Evolutionary conservation across 2,329 filamentous ascomycete species (phyloP), one percentile per base, ranked within the genome.

Genomic region (Tricladium varicosporioides): DNA sequence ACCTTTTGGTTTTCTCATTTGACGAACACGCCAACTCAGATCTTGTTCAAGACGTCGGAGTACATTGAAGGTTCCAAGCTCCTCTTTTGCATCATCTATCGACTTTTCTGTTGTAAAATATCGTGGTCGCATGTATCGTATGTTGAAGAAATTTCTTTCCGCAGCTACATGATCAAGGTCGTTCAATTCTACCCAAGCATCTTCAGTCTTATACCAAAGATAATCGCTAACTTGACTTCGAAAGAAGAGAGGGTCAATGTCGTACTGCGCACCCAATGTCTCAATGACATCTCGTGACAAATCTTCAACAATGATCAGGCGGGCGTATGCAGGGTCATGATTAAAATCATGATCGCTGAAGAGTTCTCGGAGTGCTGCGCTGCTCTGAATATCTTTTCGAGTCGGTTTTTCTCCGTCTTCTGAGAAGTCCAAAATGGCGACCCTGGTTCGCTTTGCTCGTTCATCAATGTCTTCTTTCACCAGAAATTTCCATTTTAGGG

Each of bases 261-360:
- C 49, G 48, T 51, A 51, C 31, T 52, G 42, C 9, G 42, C 27
- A 33, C 48, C 49, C 2, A 52, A 42, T 5, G 49, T 18, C 15
- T 52, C 48, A 16, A 51, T 56, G n/a, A 56, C 48, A 48, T 56
- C 45, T 15, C 44, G 15, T 27, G 54, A 52, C 18, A 52, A 10
- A 19, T 56, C 49, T 15, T 47, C 60, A 58, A 66, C 65, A 65
- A 61, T 36, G 32, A 53, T 53, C 5, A 57, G 19, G 14, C 54
- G 49, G 48, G 50, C 49, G 32, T 48, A 45, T 10, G n/a, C 22
- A 10, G 54, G 49, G 18, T 57, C 50, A 1, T 36, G 40, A 27
- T 14, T 36, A n/a, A 46, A 27, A 15, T 45, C 18, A 15, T 42
- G 43, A 10, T 31, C 48, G 18, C 9, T 13, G 5, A 57, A 13